Base-by-base conservation (phyloP, 305 asterid species). In the Fraxinus sp. region DNA sequence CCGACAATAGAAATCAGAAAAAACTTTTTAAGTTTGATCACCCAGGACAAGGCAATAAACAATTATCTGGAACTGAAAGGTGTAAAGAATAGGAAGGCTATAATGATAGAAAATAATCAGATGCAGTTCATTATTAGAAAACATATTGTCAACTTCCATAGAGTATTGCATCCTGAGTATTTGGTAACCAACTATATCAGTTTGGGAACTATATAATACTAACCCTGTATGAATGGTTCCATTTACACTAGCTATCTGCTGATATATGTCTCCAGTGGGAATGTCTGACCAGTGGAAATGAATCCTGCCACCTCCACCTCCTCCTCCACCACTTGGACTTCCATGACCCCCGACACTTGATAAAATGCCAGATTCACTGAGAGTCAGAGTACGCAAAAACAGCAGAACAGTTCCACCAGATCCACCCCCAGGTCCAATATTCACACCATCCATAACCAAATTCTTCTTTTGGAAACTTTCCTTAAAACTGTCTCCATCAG, bases 281-380 rank as follows among this genome's bases (percentile, higher is more conserved):
- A 97, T 92, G 84, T 93, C 94, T 5, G 98, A 90, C 99, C 99
- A 97, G 79, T 97, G 97, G 66, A 97, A 93, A 89, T 97, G 98
- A 82, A 97, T 91, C 88, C 99, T 94, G 82, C 99, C 99, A 80
- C 98, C 98, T 74, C 99, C 99, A 22, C 99, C 99, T 1, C 98
- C 99, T 4, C 99, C 99, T 57, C 96, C 95, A 64, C 97, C 97
- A 68, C 88, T 84, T 75, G 87, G 87, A 88, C 98, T 92, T 86
- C 98, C 97, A 78, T 87, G 87, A 70, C 99, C 99, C 77, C 99
- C 99, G 83, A 81, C 90, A 90, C 95, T 94, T 80, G 99, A 92
- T 80, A 97, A 85, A 86, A 80, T 86, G 66, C 98, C 98, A 85
- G 91, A 80, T 24, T 79, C 89, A 75, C 89, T 88, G 82, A 97